Conservation (phyloP, 2,329 filamentous ascomycete genomes). For the Diaporthe amygdali region DNA sequence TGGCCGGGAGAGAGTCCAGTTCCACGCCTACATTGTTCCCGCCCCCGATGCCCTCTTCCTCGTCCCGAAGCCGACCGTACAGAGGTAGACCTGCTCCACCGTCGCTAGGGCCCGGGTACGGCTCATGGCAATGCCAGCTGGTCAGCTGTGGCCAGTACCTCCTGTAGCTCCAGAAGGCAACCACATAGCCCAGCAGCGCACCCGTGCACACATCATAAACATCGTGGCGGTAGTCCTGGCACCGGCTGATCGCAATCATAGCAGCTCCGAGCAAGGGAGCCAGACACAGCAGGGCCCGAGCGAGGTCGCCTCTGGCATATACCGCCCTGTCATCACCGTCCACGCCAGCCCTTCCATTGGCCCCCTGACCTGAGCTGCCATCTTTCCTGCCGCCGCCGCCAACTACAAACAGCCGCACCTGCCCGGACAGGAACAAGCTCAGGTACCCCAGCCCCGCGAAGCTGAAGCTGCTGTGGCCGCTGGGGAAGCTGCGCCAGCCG, state of each 20-base stretch:
- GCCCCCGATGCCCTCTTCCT: constrained; percentile 51
- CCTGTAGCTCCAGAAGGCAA: constrained; percentile 71
- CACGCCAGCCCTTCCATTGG: neutral
- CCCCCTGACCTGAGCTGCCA: neutral
- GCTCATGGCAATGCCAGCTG: constrained; percentile 60
- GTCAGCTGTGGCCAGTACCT: constrained; percentile 65
- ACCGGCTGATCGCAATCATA: constrained; percentile 72
- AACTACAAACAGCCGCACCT: constrained; percentile 61
- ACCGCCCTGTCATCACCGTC: constrained; percentile 28
- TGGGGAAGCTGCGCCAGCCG: constrained; percentile 84
- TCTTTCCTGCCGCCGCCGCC: constrained; percentile 33
- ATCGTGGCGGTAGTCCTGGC: constrained; percentile 74
- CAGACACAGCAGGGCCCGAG: constrained; percentile 62
- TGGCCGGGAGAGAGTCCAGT: constrained; percentile 33
- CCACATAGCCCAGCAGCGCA: constrained; percentile 60
- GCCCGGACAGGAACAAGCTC: constrained; percentile 71
- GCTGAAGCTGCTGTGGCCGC: constrained; percentile 79
- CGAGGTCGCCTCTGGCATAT: constrained; percentile 49
- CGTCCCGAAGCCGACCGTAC: constrained; percentile 55
- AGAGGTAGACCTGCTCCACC: constrained; percentile 30
- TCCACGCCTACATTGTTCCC: constrained; percentile 45
- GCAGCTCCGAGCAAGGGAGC: constrained; percentile 65
- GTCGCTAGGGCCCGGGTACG: constrained; percentile 50
- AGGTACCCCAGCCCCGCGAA: constrained; percentile 82
- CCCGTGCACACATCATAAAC: constrained; percentile 72